phyloP scores from a whole-genome alignment of 768 basidiomycete genomes.

The Tricholoma terreum region DNA sequence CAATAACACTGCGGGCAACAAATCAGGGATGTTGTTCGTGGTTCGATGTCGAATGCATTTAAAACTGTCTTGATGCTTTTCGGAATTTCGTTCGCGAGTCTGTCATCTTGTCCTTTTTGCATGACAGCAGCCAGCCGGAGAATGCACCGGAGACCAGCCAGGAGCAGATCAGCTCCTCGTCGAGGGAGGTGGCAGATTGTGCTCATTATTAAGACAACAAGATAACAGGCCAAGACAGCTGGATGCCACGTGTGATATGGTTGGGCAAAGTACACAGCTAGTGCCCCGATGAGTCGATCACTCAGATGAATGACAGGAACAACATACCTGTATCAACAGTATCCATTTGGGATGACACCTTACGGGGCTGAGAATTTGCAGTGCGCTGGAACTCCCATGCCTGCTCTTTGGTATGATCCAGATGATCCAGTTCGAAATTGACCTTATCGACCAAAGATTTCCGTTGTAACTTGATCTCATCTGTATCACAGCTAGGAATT shows the following conservation, averaged over 20 bases:
- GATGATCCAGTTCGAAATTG: background rate
- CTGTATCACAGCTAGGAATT: background rate
- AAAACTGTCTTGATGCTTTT: background rate
- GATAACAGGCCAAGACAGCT: background rate
- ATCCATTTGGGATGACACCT: background rate
- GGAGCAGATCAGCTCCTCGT: background rate
- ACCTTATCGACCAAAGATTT: background rate
- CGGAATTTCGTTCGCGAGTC: background rate
- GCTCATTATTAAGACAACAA: background rate
- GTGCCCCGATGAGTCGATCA: background rate
- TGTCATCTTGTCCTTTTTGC: background rate
- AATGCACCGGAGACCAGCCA: background rate
- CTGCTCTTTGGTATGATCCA: background rate
- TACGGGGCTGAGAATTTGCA: background rate
- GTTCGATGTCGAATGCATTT: background rate
- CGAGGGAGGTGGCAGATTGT: background rate
- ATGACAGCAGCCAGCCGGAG: background rate
- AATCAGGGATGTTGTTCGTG: background rate
- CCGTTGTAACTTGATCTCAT: background rate
- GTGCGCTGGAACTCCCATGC: background rate
- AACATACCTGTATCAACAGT: background rate
- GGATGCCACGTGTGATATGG: background rate
- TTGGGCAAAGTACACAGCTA: background rate
- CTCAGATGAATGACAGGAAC: background rate
- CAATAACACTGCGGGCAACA: background rate